A percentile compares a stretch with the other conserved stretches of the same genome.
phyloP scores from a whole-genome alignment of 305 asterid genomes.

The Solanum hybrid region DNA sequence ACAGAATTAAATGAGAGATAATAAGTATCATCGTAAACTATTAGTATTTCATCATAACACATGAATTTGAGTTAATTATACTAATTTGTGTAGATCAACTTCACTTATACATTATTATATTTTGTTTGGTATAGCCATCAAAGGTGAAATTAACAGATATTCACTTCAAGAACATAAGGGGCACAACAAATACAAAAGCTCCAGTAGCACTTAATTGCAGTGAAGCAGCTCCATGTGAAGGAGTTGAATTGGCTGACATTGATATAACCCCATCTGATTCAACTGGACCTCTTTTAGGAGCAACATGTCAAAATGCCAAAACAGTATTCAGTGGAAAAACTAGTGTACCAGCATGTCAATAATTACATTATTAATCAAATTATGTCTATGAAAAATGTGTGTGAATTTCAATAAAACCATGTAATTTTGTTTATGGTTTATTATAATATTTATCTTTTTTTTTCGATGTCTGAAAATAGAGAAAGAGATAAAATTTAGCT shows the following conservation, averaged over 20 bases:
- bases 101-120: background rate
- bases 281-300: background rate
- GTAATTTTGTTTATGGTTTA: background rate
- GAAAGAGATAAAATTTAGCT: background rate
- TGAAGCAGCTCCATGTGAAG: slow-evolving; percentile 35
- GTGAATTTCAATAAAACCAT: background rate
- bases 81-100: background rate
- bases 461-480: background rate
- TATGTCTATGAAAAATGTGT: slow-evolving; percentile 6
- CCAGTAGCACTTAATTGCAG: slow-evolving; percentile 47
- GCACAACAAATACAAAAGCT: slow-evolving; percentile 29
- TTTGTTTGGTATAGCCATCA: slow-evolving; percentile 35
- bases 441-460: background rate
- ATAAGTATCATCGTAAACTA: background rate
- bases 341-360: background rate
- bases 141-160: slow-evolving; percentile 41
- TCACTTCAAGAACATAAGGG: slow-evolving; percentile 51
- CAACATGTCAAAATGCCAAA: slow-evolving; percentile 10
- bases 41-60: background rate
- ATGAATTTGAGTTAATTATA: background rate
- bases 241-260: slow-evolving; percentile 31
- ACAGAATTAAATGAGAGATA: background rate
- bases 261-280: slow-evolving; percentile 10
- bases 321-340: background rate
- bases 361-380: background rate